Conservation (phyloP, 1,139 yeast species). For the Yamadazyma mexicana region DNA sequence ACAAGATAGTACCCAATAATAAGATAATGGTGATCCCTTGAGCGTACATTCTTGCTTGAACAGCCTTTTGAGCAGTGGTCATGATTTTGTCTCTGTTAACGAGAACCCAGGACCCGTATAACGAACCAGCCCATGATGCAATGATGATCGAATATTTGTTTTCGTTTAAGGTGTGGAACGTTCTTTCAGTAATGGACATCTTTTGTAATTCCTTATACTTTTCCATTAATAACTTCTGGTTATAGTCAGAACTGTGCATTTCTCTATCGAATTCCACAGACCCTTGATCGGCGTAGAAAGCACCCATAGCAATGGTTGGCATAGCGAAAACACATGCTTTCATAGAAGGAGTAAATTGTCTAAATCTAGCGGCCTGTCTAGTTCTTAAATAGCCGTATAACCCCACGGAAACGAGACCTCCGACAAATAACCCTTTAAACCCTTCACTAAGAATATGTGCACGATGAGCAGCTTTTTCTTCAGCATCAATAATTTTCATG, state of each 20-base stretch:
- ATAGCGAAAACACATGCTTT: constrained; percentile 40
- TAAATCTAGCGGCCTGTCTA: constrained; percentile 36
- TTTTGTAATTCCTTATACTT: constrained; percentile 54
- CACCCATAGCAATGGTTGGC: constrained; percentile 42
- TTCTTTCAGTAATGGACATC: constrained; percentile 45
- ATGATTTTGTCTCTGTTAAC: constrained; percentile 77
- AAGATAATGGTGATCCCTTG: constrained; percentile 74
- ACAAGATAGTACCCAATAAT: constrained; percentile 61
- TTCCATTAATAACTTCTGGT: constrained; percentile 35
- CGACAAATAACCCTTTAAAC: constrained; percentile 40
- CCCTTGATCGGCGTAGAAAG: constrained; percentile 50
- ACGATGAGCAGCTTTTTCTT: constrained; percentile 45
- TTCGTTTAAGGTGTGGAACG: constrained; percentile 45
- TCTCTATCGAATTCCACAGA: constrained; percentile 47
- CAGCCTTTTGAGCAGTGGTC: constrained; percentile 82
- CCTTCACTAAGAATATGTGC: constrained; percentile 40
- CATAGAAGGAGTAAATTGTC: constrained; percentile 37
- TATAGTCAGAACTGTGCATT: constrained; percentile 36
- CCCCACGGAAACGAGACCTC: constrained; percentile 35
- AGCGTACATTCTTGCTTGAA: constrained; percentile 93
- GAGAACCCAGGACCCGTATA: constrained; percentile 78
- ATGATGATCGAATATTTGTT: constrained; percentile 77
- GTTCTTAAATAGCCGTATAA: constrained; percentile 33
- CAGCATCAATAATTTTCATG: constrained; percentile 42
- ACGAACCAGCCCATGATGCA: constrained; percentile 82